phyloP scores from a whole-genome alignment of 2,329 filamentous ascomycete species.

The Cercospora zeina region DNA sequence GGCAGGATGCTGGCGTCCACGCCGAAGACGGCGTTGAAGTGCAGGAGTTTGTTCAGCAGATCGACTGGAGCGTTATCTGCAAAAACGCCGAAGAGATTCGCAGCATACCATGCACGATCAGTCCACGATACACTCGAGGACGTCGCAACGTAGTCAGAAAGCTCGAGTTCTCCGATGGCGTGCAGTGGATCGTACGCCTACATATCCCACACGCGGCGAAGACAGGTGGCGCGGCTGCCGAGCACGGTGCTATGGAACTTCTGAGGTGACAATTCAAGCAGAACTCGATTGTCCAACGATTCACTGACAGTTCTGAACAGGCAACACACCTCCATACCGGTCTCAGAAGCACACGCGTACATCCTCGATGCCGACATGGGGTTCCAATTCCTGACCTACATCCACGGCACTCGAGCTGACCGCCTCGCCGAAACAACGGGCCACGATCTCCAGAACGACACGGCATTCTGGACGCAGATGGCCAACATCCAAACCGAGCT shows the following conservation, averaged over 20 bases:
- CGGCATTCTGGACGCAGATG: constrained; percentile 8
- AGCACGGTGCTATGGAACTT: not conserved
- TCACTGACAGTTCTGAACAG: not conserved
- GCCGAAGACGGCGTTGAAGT: not conserved
- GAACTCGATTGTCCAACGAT: not conserved
- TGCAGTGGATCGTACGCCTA: not conserved
- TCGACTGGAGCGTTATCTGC: constrained; percentile 7
- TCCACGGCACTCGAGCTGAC: constrained; percentile 6
- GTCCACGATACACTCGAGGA: constrained; percentile 8
- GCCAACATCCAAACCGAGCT: constrained; percentile 13
- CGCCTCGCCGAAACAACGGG: not conserved
- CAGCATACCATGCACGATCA: not conserved
- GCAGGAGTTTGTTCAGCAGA: not conserved
- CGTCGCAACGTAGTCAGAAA: constrained; percentile 15
- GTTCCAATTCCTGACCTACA: not conserved
- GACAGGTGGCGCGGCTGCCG: not conserved
- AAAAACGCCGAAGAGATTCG: not conserved
- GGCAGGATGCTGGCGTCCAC: not conserved
- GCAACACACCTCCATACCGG: constrained; percentile 8
- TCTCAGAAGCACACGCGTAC: not conserved
- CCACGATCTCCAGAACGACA: constrained; percentile 5
- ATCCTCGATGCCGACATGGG: no score
- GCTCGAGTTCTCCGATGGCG: constrained; percentile 7
- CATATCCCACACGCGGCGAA: not conserved
- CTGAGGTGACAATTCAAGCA: not conserved